Conservation (phyloP, 2,329 filamentous ascomycete species). For the Nigrospora sphaerica region DNA sequence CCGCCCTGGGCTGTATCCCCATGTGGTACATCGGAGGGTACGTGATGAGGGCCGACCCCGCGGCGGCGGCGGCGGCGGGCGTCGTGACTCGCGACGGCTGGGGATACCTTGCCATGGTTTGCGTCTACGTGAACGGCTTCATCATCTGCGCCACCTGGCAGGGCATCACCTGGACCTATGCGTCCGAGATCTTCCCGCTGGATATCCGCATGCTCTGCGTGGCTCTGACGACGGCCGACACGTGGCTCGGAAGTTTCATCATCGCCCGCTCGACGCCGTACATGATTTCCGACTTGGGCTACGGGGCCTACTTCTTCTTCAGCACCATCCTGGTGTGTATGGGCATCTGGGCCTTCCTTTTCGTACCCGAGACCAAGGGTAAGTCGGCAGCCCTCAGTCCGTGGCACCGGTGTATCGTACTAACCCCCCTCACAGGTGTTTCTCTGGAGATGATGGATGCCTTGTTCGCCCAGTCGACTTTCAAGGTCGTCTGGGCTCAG, state of each 20-base stretch:
- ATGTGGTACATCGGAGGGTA: conserved; percentile 35
- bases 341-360: conserved; percentile 32
- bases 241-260: conserved; percentile 15
- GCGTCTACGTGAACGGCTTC: conserved; percentile 31
- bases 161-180: conserved; percentile 29
- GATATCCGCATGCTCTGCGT: conserved; percentile 16
- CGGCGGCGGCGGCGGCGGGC: conserved; percentile 33
- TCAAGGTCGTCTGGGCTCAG: conserved; percentile 3
- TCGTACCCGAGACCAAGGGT: conserved; percentile 36
- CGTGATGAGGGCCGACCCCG: conserved; percentile 24
- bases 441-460: conserved; percentile 32
- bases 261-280: conserved; percentile 15
- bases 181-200: conserved; percentile 16
- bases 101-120: conserved; percentile 40
- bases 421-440: neutral
- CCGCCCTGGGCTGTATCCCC: conserved; percentile 29
- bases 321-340: conserved; percentile 29
- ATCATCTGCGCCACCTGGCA: conserved; percentile 34
- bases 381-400: conserved; percentile 6
- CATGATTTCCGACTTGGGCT: conserved; percentile 20
- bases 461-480: conserved; percentile 2
- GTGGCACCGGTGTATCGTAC: neutral
- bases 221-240: conserved; percentile 12
- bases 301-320: conserved; percentile 39
- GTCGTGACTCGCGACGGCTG: conserved; percentile 32